Conservation (phyloP, 2,329 filamentous ascomycete species). For the Alternaria novae-zelandiae region DNA sequence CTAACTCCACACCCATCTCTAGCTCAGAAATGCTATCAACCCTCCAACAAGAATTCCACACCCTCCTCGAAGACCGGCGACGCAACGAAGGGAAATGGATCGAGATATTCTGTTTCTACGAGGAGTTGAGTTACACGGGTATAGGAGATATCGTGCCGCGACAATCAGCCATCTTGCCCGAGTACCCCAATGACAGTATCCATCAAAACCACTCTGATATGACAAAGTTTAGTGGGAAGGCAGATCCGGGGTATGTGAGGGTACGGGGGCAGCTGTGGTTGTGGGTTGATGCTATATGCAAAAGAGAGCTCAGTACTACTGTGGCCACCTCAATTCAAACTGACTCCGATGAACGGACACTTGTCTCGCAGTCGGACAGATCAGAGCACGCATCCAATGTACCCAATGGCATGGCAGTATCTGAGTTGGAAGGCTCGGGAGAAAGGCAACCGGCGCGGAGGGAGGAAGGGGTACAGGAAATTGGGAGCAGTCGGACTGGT, state of each 20-base stretch:
- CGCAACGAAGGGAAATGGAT: background rate
- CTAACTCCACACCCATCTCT: too few species aligned
- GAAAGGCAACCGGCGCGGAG: too few species aligned
- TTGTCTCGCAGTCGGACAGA: background rate
- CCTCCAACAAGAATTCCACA: background rate
- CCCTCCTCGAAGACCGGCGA: background rate
- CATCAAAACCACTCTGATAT: background rate
- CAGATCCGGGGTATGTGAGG: background rate
- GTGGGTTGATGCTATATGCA: background rate
- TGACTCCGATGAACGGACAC: background rate
- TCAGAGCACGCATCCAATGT: background rate
- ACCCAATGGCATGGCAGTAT: background rate
- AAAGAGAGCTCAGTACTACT: background rate
- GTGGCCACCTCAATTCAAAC: accelerated
- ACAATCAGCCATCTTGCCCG: accelerated
- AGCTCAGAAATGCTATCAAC: background rate
- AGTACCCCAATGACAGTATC: background rate
- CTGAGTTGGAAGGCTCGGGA: background rate
- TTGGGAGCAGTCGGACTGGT: background rate
- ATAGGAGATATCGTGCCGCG: background rate
- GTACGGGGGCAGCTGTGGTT: background rate
- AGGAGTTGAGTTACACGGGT: background rate
- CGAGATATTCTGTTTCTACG: background rate
- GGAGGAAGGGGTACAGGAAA: background rate
- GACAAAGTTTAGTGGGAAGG: background rate